Percentiles rank a stretch among this genome's conserved stretches.
These are phyloP conservation scores for Cucurbita argyrosperma DNA, from an alignment of 306 rosid genomes.

Conservation along the genomic window DNA sequence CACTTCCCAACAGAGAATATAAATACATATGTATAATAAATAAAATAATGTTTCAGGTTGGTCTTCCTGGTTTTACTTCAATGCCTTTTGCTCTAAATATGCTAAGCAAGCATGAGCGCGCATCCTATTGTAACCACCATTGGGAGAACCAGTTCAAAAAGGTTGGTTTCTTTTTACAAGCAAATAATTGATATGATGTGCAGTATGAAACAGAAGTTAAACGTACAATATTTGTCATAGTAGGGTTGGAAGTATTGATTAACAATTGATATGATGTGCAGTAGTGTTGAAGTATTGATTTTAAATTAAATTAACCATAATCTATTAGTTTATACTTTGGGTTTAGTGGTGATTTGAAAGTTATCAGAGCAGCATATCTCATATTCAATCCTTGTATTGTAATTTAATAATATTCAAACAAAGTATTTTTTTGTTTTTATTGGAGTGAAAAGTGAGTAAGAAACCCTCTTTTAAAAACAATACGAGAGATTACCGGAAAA, in stretches of 20 bases:
- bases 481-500: not conserved
- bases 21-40: not conserved
- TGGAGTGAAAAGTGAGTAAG: not conserved
- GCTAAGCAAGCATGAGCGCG: conserved; percentile 91
- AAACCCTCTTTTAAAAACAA: not conserved
- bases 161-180: conserved; percentile 26
- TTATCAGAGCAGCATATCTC: not conserved
- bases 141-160: conserved; percentile 90
- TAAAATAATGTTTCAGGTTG: conserved; percentile 41
- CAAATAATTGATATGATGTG: not conserved
- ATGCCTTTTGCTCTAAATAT: conserved; percentile 88
- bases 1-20: not conserved
- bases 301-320: not conserved
- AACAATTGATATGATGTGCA: not conserved
- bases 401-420: not conserved
- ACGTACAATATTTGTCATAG: not conserved
- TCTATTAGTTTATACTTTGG: not conserved
- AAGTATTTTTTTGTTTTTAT: not conserved
- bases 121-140: conserved; percentile 92
- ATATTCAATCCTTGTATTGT: not conserved
- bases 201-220: not conserved
- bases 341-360: not conserved
- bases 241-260: not conserved
- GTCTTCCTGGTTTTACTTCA: conserved; percentile 91
- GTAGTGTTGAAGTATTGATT: no score